phyloP scores from a whole-genome alignment of 2,329 filamentous ascomycete species.

The Apiospora phragmitis region DNA sequence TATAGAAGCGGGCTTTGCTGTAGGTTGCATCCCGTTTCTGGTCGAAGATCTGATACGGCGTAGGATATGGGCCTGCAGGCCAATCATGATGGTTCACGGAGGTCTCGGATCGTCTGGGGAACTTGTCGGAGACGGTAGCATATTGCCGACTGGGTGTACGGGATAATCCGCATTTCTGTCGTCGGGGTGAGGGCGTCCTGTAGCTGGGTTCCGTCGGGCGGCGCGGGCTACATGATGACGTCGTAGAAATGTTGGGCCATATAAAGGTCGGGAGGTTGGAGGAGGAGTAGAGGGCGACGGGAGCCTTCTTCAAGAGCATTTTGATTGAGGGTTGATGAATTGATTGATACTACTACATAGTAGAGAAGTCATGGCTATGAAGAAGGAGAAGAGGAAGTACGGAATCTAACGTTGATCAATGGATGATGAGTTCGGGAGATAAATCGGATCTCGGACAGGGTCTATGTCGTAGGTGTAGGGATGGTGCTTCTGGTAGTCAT shows the following conservation, averaged over 20 bases:
- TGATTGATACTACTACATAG: constrained; percentile 17
- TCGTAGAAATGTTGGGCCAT: constrained; percentile 23
- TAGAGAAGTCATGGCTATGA: constrained; percentile 20
- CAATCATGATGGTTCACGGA: constrained; percentile 33
- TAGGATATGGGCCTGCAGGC: constrained; percentile 57
- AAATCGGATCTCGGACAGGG: neutral
- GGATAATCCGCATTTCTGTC: neutral
- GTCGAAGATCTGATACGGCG: constrained; percentile 88
- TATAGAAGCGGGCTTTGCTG: constrained; percentile 80
- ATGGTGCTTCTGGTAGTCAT: neutral
- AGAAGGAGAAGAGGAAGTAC: neutral
- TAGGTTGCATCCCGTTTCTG: constrained; percentile 63
- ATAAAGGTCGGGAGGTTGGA: constrained; percentile 21
- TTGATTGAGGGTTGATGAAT: constrained; percentile 20
- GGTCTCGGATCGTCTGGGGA: constrained; percentile 20
- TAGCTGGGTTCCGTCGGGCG: neutral
- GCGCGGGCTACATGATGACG: constrained; percentile 23
- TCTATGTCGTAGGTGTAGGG: neutral
- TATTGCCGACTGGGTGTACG: constrained; percentile 19
- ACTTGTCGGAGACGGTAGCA: constrained; percentile 26
- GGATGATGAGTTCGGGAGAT: neutral
- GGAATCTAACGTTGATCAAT: neutral
- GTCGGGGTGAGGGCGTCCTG: neutral
- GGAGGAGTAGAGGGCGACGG: constrained; percentile 28
- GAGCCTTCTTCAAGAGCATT: constrained; percentile 32